Conservation (phyloP, 139 green algal species). For the Chlorella ohadii region DNA sequence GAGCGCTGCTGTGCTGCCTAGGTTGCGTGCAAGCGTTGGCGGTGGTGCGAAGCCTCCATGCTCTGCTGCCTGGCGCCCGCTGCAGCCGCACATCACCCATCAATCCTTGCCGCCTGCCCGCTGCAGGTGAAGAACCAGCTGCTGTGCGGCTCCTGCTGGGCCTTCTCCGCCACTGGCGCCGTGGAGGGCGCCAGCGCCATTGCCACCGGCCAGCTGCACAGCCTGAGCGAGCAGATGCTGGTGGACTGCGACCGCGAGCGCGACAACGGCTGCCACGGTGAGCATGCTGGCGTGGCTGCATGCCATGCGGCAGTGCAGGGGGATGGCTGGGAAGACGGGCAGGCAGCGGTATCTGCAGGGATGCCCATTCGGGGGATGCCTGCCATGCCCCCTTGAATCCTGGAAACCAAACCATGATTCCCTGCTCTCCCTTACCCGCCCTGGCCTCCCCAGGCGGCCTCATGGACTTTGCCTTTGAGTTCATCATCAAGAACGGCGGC, state of each 20-base stretch:
- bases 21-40: neutral
- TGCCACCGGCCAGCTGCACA: conserved; percentile 79
- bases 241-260: conserved; percentile 86
- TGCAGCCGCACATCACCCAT: too few species aligned
- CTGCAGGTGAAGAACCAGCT: conserved; percentile 93
- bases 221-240: conserved; percentile 92
- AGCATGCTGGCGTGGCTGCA: conserved; percentile 16
- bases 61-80: neutral
- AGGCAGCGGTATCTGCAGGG: too few species aligned
- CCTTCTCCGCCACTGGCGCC: conserved; percentile 92
- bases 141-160: conserved; percentile 96
- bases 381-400: too few species aligned
- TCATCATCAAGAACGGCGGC: conserved; percentile 88
- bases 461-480: conserved; percentile 96
- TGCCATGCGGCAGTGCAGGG: too few species aligned
- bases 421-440: too few species aligned
- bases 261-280: conserved; percentile 83
- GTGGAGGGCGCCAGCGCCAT: conserved; percentile 95
- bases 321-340: too few species aligned
- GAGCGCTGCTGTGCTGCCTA: neutral
- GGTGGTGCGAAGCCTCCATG: neutral
- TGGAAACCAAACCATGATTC: too few species aligned
- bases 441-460: conserved; percentile 61
- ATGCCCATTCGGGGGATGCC: too few species aligned
- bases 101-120: too few species aligned